Evolutionary conservation across 2,329 filamentous ascomycete genomes (phyloP).

Genomic region (Acrodontium crateriforme): DNA sequence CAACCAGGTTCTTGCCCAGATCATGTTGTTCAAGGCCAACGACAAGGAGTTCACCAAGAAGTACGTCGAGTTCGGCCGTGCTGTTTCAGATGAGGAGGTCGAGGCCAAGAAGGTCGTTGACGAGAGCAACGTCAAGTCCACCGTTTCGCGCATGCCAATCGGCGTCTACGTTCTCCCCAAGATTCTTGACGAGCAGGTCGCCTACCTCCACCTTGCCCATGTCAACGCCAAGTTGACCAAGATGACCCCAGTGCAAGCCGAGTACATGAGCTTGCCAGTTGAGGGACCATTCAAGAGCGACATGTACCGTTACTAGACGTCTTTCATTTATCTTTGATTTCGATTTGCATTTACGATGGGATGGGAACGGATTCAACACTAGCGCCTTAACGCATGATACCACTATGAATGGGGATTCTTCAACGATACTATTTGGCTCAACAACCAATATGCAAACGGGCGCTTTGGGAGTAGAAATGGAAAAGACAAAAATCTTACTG

Average conservation of each 20-base stretch:
- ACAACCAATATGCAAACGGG: too few relatives aligned
- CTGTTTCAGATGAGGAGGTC: slow-evolving; percentile 20
- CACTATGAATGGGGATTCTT: slow-evolving; percentile 4
- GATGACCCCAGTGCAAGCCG: slow-evolving; percentile 74
- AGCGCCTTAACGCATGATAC: slow-evolving; percentile 6
- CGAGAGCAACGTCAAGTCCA: slow-evolving; percentile 37
- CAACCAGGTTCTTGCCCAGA: slow-evolving; percentile 99
- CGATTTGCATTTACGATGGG: too few relatives aligned
- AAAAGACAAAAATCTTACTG: too few relatives aligned
- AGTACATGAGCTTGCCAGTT: slow-evolving; percentile 76
- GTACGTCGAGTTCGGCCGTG: slow-evolving; percentile 78
- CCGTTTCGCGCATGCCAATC: slow-evolving; percentile 63
- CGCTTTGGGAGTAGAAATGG: slow-evolving; percentile 2
- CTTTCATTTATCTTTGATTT: too few relatives aligned
- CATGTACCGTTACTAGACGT: slow-evolving; percentile 62
- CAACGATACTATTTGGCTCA: slow-evolving; percentile 6
- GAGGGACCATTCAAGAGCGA: slow-evolving; percentile 96
- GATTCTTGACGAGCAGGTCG: slow-evolving; percentile 98
- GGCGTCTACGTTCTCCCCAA: slow-evolving; percentile 97
- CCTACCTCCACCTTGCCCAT: slow-evolving; percentile 81
- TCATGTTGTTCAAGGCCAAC: slow-evolving; percentile 89
- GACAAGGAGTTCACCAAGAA: slow-evolving; percentile 81
- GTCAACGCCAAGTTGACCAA: slow-evolving; percentile 87
- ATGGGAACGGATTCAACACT: slow-evolving; percentile 8
- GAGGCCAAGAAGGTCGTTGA: slow-evolving; percentile 16